A percentile compares a stretch with the other conserved stretches of the same genome.
Conservation (phyloP, 768 basidiomycete species). For the Leccinum uliginosum region DNA sequence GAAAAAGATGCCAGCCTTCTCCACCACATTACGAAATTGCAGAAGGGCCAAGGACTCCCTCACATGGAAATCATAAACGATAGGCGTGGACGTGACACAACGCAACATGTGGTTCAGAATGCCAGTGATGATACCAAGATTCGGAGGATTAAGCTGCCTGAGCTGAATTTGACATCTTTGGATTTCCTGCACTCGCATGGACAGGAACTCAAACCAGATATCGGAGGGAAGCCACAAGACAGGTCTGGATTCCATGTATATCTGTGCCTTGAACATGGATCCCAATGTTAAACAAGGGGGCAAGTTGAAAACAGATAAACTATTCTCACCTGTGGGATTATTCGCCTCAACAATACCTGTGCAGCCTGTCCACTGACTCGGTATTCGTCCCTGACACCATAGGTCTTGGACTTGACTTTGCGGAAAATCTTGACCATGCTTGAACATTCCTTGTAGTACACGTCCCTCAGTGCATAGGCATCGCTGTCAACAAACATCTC, state of each 20-base stretch:
- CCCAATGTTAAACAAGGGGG: no score
- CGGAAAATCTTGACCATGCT: background rate
- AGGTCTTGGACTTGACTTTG: background rate
- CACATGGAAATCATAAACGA: background rate
- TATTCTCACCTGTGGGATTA: background rate
- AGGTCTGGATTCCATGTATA: background rate
- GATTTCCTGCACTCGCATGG: background rate
- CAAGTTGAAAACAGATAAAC: background rate
- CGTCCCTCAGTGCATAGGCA: slow-evolving; percentile 6
- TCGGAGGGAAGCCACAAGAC: slow-evolving; percentile 5
- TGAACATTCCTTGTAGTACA: background rate
- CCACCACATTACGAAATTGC: background rate
- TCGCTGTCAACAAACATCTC: background rate
- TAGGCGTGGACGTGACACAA: background rate
- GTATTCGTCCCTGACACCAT: slow-evolving; percentile 4
- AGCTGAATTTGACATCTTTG: slow-evolving; percentile 1
- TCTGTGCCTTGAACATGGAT: slow-evolving; percentile 1
- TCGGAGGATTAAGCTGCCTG: background rate
- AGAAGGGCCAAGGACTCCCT: background rate
- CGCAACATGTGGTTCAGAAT: background rate
- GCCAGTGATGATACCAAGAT: slow-evolving; percentile 8
- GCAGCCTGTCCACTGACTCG: slow-evolving; percentile 4
- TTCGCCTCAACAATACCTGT: background rate
- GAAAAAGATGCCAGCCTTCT: background rate
- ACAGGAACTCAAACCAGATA: background rate